A percentile compares a stretch with the other conserved stretches of the same genome.
phyloP scores from a whole-genome alignment of 2,329 filamentous ascomycete species.

The Colletotrichum limetticola region DNA sequence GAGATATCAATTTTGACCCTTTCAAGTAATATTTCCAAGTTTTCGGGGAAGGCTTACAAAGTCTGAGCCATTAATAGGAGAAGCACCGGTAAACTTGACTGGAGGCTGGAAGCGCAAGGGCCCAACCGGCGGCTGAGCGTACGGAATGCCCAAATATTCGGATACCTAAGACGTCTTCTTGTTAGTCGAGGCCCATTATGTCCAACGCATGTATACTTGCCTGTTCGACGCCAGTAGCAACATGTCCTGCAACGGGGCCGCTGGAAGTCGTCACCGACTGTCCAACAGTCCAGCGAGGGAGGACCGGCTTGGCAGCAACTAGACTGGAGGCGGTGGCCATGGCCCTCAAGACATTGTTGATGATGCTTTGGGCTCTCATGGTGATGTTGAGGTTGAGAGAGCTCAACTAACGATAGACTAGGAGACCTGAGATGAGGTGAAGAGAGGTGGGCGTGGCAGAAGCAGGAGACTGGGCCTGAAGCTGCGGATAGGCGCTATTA shows the following conservation, averaged over 20 bases:
- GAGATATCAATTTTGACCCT: neutral
- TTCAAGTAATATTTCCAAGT: neutral
- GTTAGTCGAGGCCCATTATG: neutral
- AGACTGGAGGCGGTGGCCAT: slow-evolving; percentile 13
- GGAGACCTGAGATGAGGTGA: slow-evolving; percentile 20
- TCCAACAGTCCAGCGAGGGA: slow-evolving; percentile 24
- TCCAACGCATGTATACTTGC: neutral
- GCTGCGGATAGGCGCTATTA: neutral
- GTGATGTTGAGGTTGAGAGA: neutral
- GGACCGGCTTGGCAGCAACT: neutral
- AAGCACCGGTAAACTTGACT: slow-evolving; percentile 3
- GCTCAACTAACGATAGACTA: slow-evolving; percentile 13
- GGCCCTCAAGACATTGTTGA: slow-evolving; percentile 17
- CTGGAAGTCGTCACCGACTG: slow-evolving; percentile 21
- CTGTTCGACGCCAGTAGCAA: slow-evolving; percentile 23
- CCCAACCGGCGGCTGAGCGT: slow-evolving; percentile 62
- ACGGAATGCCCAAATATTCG: slow-evolving; percentile 60
- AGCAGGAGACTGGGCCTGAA: neutral
- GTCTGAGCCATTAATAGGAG: slow-evolving; percentile 14
- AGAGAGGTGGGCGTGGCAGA: slow-evolving; percentile 1
- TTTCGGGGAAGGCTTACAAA: slow-evolving; percentile 11
- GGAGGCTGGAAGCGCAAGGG: slow-evolving; percentile 57
- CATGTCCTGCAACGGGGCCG: slow-evolving; percentile 25
- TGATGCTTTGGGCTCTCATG: slow-evolving; percentile 25
- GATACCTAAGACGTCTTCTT: slow-evolving; percentile 8